Conservation (phyloP, 352 stramenopile species). For the Phytophthora cactorum region DNA sequence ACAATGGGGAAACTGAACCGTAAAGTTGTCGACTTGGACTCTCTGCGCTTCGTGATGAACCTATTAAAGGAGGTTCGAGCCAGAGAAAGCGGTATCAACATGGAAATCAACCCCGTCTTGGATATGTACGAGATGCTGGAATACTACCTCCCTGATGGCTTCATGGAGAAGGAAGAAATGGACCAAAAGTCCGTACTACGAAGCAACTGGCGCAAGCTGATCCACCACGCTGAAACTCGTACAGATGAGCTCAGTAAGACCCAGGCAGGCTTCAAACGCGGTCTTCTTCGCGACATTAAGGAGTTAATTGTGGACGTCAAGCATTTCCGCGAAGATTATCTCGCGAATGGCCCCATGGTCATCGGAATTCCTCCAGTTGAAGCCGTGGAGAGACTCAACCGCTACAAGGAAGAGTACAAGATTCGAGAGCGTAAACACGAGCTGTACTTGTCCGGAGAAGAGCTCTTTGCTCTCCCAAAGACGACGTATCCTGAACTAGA, state of each 20-base stretch:
- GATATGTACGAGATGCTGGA: constrained; percentile 99
- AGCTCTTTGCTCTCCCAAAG: constrained; percentile 96
- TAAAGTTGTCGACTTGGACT: constrained; percentile 97
- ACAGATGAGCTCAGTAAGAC: constrained; percentile 96
- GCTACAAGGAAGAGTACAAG: constrained; percentile 98
- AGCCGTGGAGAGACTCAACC: constrained; percentile 96
- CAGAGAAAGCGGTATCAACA: constrained; percentile 97
- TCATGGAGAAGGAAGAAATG: constrained; percentile 99
- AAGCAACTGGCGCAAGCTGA: constrained; percentile 97
- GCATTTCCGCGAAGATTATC: constrained; percentile 96
- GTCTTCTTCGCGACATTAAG: constrained; percentile 96
- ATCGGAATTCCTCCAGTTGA: constrained; percentile 96
- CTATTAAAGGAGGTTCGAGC: constrained; percentile 97
- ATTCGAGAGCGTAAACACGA: constrained; percentile 98
- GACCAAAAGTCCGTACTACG: constrained; percentile 98
- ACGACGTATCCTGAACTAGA: constrained; percentile 97
- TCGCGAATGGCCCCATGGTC: constrained; percentile 97
- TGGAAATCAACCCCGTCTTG: constrained; percentile 98
- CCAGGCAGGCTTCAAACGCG: constrained; percentile 96
- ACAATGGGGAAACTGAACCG: constrained; percentile 94
- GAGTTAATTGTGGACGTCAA: constrained; percentile 97
- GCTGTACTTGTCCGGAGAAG: constrained; percentile 96
- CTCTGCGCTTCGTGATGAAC: constrained; percentile 97
- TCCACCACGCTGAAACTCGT: constrained; percentile 93
- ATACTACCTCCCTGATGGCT: constrained; percentile 93